Conservation (phyloP, 257 asterid genomes). For the Leonotis leonurus region DNA sequence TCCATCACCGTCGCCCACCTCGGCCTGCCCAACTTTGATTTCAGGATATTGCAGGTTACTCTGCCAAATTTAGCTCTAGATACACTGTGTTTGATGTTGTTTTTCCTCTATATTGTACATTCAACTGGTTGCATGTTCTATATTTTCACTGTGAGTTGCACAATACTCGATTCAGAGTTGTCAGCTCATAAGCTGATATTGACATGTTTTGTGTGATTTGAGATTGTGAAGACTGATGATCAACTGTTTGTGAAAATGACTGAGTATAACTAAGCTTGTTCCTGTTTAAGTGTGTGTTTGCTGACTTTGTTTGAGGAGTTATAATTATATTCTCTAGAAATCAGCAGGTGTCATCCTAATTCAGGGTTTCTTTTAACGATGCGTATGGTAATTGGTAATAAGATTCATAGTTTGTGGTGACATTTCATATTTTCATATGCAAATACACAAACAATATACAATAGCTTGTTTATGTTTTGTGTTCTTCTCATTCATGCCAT, state of each 20-base stretch:
- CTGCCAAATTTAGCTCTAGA: too few species aligned
- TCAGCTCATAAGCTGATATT: too few species aligned
- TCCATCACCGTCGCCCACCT: slow-evolving; percentile 75
- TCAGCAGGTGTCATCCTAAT: background rate
- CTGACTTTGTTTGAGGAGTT: background rate
- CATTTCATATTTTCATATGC: background rate
- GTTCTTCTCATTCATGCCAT: background rate
- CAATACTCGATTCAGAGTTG: too few species aligned
- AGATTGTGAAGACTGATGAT: background rate
- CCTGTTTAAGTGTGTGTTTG: background rate
- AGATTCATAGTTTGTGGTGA: too few species aligned
- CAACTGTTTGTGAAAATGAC: too few species aligned
- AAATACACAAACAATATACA: background rate
- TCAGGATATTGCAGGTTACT: slow-evolving; percentile 62
- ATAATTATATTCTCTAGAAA: background rate
- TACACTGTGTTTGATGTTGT: too few species aligned
- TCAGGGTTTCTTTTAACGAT: background rate
- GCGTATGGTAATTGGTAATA: background rate
- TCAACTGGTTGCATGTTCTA: slow-evolving; percentile 9
- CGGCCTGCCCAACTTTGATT: slow-evolving; percentile 73
- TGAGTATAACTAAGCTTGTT: slow-evolving; percentile 11
- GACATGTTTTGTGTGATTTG: background rate
- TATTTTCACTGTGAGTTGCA: too few species aligned
- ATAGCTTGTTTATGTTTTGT: background rate
- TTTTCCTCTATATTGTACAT: too few species aligned